phyloP scores from a whole-genome alignment of 2,329 filamentous ascomycete species.

The Geoglossum cookeanum region DNA sequence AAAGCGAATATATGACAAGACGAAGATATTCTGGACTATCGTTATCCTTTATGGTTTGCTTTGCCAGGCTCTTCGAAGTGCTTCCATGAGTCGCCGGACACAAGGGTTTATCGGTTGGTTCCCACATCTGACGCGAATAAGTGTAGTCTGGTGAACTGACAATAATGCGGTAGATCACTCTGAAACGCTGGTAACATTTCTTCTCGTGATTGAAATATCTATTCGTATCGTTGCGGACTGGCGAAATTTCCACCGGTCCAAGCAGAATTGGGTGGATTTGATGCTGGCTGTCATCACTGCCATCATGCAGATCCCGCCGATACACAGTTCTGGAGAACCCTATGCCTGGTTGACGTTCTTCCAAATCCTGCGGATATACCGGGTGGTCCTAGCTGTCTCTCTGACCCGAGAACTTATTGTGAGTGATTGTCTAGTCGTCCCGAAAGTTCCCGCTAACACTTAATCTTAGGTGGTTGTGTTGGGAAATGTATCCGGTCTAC shows the following conservation, averaged over 20 bases:
- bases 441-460: neutral
- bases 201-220: conserved; percentile 66
- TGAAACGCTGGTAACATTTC: conserved; percentile 56
- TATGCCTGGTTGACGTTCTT: conserved; percentile 88
- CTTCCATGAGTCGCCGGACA: conserved; percentile 47
- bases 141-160: neutral
- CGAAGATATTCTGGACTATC: conserved; percentile 56
- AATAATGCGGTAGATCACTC: conserved; percentile 22
- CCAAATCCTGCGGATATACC: conserved; percentile 80
- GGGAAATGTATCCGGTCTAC: conserved; percentile 77
- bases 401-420: conserved; percentile 74
- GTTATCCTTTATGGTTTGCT: conserved; percentile 68
- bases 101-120: conserved; percentile 38
- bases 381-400: conserved; percentile 73
- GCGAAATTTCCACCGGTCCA: conserved; percentile 56
- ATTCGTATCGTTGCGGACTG: conserved; percentile 63
- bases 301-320: conserved; percentile 67
- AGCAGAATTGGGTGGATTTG: conserved; percentile 64
- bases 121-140: too few species aligned
- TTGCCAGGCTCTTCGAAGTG: conserved; percentile 57
- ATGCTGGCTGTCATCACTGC: conserved; percentile 61
- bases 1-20: conserved; percentile 57
- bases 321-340: conserved; percentile 47
- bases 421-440: conserved; percentile 9
- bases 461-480: conserved; percentile 45